Conservation (phyloP, 2,329 filamentous ascomycete species). For the Cercospora zeae-maydis region DNA sequence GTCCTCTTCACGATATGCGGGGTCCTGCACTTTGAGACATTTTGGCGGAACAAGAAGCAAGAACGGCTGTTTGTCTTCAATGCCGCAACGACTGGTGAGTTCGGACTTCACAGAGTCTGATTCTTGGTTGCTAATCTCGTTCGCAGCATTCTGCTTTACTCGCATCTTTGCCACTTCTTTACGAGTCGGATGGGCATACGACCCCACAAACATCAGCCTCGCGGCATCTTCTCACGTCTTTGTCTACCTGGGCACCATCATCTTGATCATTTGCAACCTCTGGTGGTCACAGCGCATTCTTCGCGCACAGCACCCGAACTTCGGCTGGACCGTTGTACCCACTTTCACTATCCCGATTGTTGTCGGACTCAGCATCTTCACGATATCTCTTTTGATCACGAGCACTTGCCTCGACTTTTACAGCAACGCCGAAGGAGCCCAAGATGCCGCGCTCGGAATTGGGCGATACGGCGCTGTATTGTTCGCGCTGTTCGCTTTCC, state of each 20-base stretch:
- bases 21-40: conserved; percentile 56
- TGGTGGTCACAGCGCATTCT: conserved; percentile 73
- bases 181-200: conserved; percentile 55
- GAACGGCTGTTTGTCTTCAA: conserved; percentile 57
- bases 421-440: conserved; percentile 54
- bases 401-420: conserved; percentile 64
- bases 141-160: conserved; percentile 51
- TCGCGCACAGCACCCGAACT: conserved; percentile 64
- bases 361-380: conserved; percentile 56
- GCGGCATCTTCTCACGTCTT: conserved; percentile 64
- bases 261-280: conserved; percentile 75
- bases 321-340: conserved; percentile 64
- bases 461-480: conserved; percentile 61
- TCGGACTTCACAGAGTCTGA: background rate
- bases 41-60: conserved; percentile 49
- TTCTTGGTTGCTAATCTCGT: background rate
- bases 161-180: conserved; percentile 48
- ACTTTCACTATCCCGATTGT: conserved; percentile 55
- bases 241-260: conserved; percentile 67
- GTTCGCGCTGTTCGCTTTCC: conserved; percentile 62
- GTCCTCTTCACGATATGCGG: conserved; percentile 55
- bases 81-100: conserved; percentile 48
- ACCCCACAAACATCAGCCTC: conserved; percentile 43
- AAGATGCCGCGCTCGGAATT: conserved; percentile 56
- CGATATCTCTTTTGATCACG: conserved; percentile 64